phyloP scores from a whole-genome alignment of 768 basidiomycete species.

The Tulasnella sp. region DNA sequence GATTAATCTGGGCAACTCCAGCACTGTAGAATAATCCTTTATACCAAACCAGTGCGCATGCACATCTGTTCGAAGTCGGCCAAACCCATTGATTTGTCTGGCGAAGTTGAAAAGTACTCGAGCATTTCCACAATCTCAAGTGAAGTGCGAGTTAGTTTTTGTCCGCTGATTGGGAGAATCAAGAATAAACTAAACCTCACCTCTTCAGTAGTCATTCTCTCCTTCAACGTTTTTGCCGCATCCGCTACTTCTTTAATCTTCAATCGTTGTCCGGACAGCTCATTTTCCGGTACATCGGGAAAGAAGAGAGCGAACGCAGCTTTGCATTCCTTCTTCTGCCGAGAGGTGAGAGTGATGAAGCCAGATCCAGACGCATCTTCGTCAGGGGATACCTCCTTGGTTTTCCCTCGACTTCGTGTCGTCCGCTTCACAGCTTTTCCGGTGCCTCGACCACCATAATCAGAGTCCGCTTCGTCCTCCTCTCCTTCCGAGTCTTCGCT shows the following conservation, averaged over 20 bases:
- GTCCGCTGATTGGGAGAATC: background rate
- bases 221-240: conserved; percentile 60
- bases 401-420: background rate
- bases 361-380: background rate
- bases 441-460: background rate
- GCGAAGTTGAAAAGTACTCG: conserved; percentile 63
- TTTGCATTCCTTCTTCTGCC: conserved; percentile 54
- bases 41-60: conserved; percentile 56
- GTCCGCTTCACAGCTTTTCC: background rate
- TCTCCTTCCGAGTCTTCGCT: conserved; percentile 8
- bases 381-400: conserved; percentile 43
- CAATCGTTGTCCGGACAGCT: conserved; percentile 51
- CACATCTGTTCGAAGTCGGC: conserved; percentile 75
- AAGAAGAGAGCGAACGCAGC: conserved; percentile 73
- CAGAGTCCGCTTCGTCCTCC: conserved; percentile 1
- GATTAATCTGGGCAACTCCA: no score
- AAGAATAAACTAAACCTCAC: conserved; percentile 41
- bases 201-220: conserved; percentile 71
- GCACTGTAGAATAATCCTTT: background rate
- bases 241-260: conserved; percentile 63
- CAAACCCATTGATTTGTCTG: conserved; percentile 64
- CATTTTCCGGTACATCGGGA: conserved; percentile 46
- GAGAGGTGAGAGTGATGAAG: conserved; percentile 21
- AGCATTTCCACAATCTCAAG: conserved; percentile 75
- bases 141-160: conserved; percentile 12